Evolutionary conservation across 495 filamentous ascomycete genomes (phyloP).

Genomic region (Rusavskia elegans): DNA sequence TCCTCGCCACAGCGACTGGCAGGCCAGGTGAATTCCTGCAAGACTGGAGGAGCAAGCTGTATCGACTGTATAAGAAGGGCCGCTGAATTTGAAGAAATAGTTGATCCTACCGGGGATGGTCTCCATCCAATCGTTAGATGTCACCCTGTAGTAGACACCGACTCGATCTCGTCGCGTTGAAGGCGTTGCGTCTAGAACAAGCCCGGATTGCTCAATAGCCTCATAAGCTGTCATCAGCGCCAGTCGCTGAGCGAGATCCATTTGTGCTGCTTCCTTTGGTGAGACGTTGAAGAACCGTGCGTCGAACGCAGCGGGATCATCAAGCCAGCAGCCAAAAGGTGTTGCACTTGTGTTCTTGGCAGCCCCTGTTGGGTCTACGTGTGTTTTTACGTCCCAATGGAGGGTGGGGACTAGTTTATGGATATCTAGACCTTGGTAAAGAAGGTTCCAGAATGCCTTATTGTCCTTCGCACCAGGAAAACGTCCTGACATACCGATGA

Average conservation of each 20-base stretch:
- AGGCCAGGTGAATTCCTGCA: conserved; percentile 33
- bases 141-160: conserved; percentile 80
- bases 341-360: conserved; percentile 20
- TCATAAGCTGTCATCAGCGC: conserved; percentile 75
- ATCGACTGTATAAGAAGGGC: conserved; percentile 11
- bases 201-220: conserved; percentile 74
- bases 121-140: conserved; percentile 78
- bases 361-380: conserved; percentile 58
- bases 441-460: too few species aligned
- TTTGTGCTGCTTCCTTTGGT: conserved; percentile 34
- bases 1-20: conserved; percentile 46
- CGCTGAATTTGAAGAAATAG: conserved; percentile 15
- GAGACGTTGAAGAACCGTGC: conserved; percentile 24
- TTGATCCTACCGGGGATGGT: conserved; percentile 26
- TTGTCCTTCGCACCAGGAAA: too few species aligned
- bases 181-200: conserved; percentile 67
- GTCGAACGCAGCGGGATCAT: conserved; percentile 22
- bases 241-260: conserved; percentile 76
- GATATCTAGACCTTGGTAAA: too few species aligned
- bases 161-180: conserved; percentile 67
- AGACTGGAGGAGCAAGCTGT: conserved; percentile 15
- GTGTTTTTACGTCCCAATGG: conserved; percentile 34
- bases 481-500: too few species aligned
- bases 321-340: conserved; percentile 25
- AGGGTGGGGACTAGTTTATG: too few species aligned